These are phyloP conservation scores for Trichophyton schoenleinii DNA, from an alignment of 2,329 filamentous ascomycete genomes.

Conservation along the genomic window DNA sequence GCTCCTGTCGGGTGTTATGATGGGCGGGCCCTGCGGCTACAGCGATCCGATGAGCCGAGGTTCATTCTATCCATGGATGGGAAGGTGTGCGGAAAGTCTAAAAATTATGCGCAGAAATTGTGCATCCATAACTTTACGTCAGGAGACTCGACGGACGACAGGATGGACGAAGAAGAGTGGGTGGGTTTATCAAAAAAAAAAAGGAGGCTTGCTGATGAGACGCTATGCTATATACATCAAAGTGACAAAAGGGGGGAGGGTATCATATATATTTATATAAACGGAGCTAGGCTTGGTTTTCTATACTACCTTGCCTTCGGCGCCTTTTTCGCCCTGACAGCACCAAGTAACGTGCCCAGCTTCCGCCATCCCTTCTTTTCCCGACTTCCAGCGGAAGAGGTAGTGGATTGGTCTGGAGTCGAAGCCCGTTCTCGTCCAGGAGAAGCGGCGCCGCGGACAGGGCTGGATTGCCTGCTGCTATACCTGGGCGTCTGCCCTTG, in stretches of 20 bases:
- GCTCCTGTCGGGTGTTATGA: no score
- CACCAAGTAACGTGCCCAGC: neutral
- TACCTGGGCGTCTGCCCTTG: neutral
- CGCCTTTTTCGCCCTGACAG: neutral
- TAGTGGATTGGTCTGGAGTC: neutral
- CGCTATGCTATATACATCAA: constrained; percentile 2
- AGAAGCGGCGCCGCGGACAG: neutral
- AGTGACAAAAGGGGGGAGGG: neutral
- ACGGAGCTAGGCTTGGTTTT: neutral
- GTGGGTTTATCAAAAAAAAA: no score
- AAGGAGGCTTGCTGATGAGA: neutral
- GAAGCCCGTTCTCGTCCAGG: neutral
- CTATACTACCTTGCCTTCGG: neutral
- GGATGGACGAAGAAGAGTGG: no score
- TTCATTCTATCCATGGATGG: no score
- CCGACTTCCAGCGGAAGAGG: neutral
- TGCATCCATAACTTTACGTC: no score
- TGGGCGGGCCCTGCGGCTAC: no score
- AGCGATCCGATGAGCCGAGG: no score
- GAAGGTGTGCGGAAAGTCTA: no score
- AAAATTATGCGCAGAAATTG: no score
- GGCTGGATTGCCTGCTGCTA: neutral
- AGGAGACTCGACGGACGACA: no score
- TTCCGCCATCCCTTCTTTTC: neutral
- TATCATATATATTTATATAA: neutral